Evolutionary conservation across 2,329 filamentous ascomycete species (phyloP), one percentile per base, ranked within the genome.

Genomic region (Albophoma yamanashiensis): DNA sequence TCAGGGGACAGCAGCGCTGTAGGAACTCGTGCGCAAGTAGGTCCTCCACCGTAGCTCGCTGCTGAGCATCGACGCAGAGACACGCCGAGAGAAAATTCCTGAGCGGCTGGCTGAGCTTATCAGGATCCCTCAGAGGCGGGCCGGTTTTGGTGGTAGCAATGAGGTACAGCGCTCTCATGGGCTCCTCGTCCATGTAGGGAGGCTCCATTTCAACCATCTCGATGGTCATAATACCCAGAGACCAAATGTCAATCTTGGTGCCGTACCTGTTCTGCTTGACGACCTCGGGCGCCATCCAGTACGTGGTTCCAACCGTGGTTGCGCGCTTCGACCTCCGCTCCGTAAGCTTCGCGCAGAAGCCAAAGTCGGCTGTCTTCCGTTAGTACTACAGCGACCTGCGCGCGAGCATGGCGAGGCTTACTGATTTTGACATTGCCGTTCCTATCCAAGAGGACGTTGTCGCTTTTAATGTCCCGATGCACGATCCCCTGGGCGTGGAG

Each of bases 141-240:
- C 50, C 50, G 20, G 94, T 97, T 65, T 94, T 94, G 76, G 97
- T 97, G 59, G 94, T 99, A 56, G 94, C 94, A 72, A 99, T 99
- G 63, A 99, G 84, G 74, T 96, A 99, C 56, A 99, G 83, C 11
- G 94, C 94, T 81, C 97, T 97, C 60, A 99, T 84, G 0, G 94
- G 94, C 75, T 97, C 93, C 76, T 97, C 94, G 76, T 97, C 97
- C 45, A 97, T 84, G 74, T 99, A 99, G 0, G 94, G 94, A 7
- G 94, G 94, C 75, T 99, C 94, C 25, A 91, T 96, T 74, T 99
- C 94, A 70, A 97, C 97, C 94, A 99, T 97, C 76, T 99, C 94
- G 70, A 99, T 97, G 31, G 94, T 93, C 94, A 97, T 99, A 77
- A 99, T 99, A 70, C 94, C 94, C 63, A 99, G 80, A 36, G 92